Evolutionary conservation across 176 grass and related monocot species (phyloP).

Genomic region (Hyparrhenia diplandra): DNA sequence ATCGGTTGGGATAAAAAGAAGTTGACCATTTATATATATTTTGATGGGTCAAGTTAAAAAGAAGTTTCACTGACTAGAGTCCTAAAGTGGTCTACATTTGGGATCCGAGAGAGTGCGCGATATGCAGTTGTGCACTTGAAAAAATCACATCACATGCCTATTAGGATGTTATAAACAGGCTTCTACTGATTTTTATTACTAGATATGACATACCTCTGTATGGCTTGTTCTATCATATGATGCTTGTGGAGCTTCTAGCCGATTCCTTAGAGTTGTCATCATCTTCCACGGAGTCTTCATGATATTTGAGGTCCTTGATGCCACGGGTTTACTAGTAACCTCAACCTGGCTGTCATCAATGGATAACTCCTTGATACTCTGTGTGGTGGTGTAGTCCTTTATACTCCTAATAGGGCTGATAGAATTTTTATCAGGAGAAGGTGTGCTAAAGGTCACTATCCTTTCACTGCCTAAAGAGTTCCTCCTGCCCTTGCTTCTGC

Average conservation of each 20-base stretch:
- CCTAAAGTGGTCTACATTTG: too few relatives aligned
- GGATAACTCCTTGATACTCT: conserved; percentile 19
- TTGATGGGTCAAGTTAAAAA: too few relatives aligned
- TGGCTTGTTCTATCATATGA: conserved; percentile 31
- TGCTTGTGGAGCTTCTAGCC: conserved; percentile 36
- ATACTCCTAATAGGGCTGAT: conserved; percentile 31
- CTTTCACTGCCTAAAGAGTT: conserved; percentile 56
- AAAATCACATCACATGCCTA: neutral
- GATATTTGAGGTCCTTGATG: conserved; percentile 30
- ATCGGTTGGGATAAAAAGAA: too few relatives aligned
- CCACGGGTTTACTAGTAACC: conserved; percentile 29
- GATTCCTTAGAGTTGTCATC: conserved; percentile 35
- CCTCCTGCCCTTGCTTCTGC: conserved; percentile 41
- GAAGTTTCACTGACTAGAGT: too few relatives aligned
- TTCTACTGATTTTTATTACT: neutral
- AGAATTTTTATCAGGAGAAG: conserved; percentile 32
- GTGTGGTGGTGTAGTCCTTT: conserved; percentile 36
- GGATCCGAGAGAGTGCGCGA: too few relatives aligned
- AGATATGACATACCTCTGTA: conserved; percentile 58
- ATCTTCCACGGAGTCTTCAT: conserved; percentile 40
- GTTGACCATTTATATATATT: too few relatives aligned
- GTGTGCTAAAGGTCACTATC: conserved; percentile 36
- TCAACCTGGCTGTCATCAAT: conserved; percentile 27
- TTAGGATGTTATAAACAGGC: neutral
- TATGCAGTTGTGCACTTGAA: neutral